Base-by-base conservation (phyloP, 2,329 filamentous ascomycete genomes). In the Cladophialophora immunda region DNA sequence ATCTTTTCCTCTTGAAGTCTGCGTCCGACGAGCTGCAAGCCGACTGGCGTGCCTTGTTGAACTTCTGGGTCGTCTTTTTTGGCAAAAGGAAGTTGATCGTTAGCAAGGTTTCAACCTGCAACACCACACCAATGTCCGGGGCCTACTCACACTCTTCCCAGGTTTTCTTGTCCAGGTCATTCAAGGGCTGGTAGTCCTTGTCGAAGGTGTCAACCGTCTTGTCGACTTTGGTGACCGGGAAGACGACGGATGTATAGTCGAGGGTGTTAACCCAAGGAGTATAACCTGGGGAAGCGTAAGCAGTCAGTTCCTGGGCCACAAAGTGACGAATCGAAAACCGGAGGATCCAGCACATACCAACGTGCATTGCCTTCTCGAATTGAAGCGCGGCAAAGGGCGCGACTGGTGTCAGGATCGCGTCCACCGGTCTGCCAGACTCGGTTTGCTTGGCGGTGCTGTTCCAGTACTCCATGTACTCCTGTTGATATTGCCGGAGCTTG, bases 181-280 rank as follows among this genome's bases (percentile, higher is more conserved):
- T 80, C 17, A 80, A n/a, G 1, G 82, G 80, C 32, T 75, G 62
- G 69, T 80, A 82, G 17, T 68, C 30, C 0, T 69, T 73, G 4
- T 71, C 41, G 45, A 73, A 75, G 17, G 65, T 62, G 71, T 86
- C 84, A 5, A 77, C 70, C 0, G 70, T 70, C 1, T 79, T 78
- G 58, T 84, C 79, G 0, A 82, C 80, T 38, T 78, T 74, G 1
- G 78, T 79, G 2, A 85, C 86, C 0, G 89, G 89, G 73, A 92
- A 90, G 0, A 87, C 82, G 1, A 85, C 76, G 7, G 82, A 84
- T 0, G 89, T 86, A 74, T 90, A 90, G 75, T 92, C 89, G 0
- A 92, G 82, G 52, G 90, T 72, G 73, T 92, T 92, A 87, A 88
- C 91, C 69, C 87, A 27, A 3, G 52, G 56, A 1, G 72, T 70